phyloP scores from a whole-genome alignment of 257 asterid genomes.

The Knoxia roxburghii region DNA sequence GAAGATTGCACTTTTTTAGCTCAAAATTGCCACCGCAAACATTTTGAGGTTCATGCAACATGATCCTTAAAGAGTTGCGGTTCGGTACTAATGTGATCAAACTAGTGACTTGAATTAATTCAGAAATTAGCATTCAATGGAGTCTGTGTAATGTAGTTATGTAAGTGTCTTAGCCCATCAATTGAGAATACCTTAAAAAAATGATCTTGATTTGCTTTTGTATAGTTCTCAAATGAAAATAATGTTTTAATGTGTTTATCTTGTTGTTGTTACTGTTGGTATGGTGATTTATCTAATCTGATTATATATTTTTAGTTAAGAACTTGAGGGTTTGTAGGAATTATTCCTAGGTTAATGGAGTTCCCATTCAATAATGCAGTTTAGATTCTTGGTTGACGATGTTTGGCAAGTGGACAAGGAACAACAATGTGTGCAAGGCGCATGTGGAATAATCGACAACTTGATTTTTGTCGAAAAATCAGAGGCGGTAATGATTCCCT shows the following conservation, averaged over 20 bases:
- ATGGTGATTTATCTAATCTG: neutral
- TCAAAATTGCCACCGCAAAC: neutral
- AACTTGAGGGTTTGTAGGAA: no score
- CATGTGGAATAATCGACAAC: conserved; percentile 47
- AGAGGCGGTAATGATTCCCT: conserved; percentile 15
- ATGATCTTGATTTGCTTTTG: neutral
- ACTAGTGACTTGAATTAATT: neutral
- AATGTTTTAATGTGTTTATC: neutral
- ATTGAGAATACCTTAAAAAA: neutral
- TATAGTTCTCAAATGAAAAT: no score
- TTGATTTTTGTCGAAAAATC: conserved; percentile 33
- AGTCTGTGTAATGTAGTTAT: neutral
- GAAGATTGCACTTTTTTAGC: neutral
- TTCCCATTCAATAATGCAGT: conserved; percentile 36
- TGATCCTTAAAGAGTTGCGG: neutral
- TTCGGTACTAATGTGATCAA: neutral
- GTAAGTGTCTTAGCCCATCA: neutral
- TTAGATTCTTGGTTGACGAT: conserved; percentile 64
- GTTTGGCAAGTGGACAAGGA: conserved; percentile 56
- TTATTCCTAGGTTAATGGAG: neutral
- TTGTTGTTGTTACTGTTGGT: neutral
- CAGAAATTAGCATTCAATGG: neutral
- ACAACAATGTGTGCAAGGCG: conserved; percentile 45
- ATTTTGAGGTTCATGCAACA: neutral
- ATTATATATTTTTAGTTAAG: neutral